Base-by-base conservation (phyloP, 192 early-diverging fungal genomes). In the Polychytrium aggregatum region DNA sequence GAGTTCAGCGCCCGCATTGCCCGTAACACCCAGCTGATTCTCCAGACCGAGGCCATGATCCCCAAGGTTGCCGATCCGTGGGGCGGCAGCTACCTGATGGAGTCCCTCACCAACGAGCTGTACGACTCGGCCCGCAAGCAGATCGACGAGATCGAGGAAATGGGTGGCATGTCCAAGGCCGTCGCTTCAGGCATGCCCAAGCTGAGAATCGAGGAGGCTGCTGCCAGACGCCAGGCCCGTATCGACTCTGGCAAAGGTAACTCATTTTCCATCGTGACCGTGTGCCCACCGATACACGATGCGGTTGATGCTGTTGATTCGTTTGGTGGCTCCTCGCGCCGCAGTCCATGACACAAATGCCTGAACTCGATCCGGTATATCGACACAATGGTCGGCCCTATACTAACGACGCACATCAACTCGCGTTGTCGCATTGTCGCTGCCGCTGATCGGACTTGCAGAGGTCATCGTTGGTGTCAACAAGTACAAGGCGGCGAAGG, bases 21-120 rank as follows among this genome's bases (percentile, higher is more conserved):
- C 9, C 71, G 88, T 58, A 91, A 91, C 71, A 91, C 88, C 4
- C 88, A 91, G 73, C 53, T 91, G 39, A 89, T 91, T 43, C 56
- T 91, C 48, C 88, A 91, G 53, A 85, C 84, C 46, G 88, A 91
- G 56, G 86, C 88, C 4, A 71, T 74, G 34, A 89, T 91, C 27
- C 86, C 88, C 13, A 83, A 82, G 60, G 88, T 91, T 6, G 87
- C 87, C 22, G 88, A 91, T 50, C 88, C 88, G 1, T 91, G 88
- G 88, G 88, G 83, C 3, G 88, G 88, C 21, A 87, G 84, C 17
- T 91, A 88, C 61, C 84, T 91, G 83, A 91, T 91, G 88, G 88
- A 91, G 71, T 79, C 79, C 2, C 67, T 91, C 67, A 91, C 88
- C 27, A 77, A 84, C 46, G 75, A 84, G 31, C 68, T 91, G 48